Conservation (phyloP, 805 yeast genomes). For the Candida nanaspora region DNA sequence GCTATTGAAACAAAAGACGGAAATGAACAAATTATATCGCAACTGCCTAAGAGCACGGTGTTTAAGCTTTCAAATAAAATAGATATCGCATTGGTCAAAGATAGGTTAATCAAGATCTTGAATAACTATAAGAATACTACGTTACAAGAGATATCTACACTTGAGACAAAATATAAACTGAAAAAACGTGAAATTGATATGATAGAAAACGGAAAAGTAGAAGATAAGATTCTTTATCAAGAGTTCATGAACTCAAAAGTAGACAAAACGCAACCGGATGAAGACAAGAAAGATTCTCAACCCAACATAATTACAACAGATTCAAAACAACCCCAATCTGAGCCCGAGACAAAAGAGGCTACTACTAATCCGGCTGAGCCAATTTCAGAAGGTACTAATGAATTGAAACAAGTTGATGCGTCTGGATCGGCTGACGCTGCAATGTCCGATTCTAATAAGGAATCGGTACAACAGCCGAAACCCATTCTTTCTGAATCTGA, state of each 20-base stretch:
- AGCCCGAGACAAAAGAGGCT: neutral
- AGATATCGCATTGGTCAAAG: slow-evolving; percentile 24
- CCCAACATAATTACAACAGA: neutral
- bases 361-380: neutral
- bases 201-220: slow-evolving; percentile 35
- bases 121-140: slow-evolving; percentile 26
- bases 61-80: slow-evolving; percentile 25
- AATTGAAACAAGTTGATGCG: too few species aligned
- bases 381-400: too few species aligned
- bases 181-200: slow-evolving; percentile 31
- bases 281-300: neutral
- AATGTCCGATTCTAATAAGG: neutral
- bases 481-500: too few species aligned
- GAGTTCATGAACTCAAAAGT: slow-evolving; percentile 15
- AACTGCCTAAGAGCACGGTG: slow-evolving; percentile 26
- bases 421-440: neutral
- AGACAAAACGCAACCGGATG: neutral
- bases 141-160: slow-evolving; percentile 27
- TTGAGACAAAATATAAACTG: slow-evolving; percentile 29
- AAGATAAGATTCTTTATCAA: slow-evolving; percentile 23
- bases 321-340: neutral
- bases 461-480: neutral
- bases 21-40: slow-evolving; percentile 23
- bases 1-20: slow-evolving; percentile 22
- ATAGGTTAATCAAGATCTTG: slow-evolving; percentile 25